These are phyloP conservation scores for Xylaria sp. DNA, from an alignment of 2,329 filamentous ascomycete species.

Conservation along the genomic window DNA sequence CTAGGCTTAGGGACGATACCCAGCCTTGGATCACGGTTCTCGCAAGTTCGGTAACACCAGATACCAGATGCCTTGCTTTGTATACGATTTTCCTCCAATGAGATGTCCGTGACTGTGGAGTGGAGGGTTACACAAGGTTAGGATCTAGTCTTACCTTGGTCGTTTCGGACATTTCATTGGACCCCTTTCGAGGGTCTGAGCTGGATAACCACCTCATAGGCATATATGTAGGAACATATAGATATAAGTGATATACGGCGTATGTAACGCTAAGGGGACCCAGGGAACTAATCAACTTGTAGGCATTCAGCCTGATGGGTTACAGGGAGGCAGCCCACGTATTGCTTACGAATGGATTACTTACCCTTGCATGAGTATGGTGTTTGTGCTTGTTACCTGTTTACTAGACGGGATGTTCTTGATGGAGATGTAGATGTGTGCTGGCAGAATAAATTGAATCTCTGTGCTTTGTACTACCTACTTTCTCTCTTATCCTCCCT, in stretches of 20 bases:
- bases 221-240: neutral
- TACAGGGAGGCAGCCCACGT: neutral
- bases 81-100: neutral
- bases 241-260: too few relatives aligned
- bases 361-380: neutral
- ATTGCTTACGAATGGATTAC: neutral
- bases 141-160: neutral
- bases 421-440: too few relatives aligned
- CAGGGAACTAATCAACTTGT: neutral
- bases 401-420: too few relatives aligned
- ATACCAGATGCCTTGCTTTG: too few relatives aligned
- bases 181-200: too few relatives aligned
- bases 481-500: too few relatives aligned
- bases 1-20: too few relatives aligned
- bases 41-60: neutral
- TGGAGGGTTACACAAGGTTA: conserved; percentile 3
- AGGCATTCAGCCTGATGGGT: neutral
- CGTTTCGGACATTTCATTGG: neutral
- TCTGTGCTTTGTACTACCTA: too few relatives aligned
- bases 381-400: too few relatives aligned
- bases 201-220: neutral
- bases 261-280: neutral
- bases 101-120: neutral
- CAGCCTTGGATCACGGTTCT: neutral
- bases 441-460: too few relatives aligned